Conservation (phyloP, 2,329 filamentous ascomycete species). For the Verticillium longisporum region DNA sequence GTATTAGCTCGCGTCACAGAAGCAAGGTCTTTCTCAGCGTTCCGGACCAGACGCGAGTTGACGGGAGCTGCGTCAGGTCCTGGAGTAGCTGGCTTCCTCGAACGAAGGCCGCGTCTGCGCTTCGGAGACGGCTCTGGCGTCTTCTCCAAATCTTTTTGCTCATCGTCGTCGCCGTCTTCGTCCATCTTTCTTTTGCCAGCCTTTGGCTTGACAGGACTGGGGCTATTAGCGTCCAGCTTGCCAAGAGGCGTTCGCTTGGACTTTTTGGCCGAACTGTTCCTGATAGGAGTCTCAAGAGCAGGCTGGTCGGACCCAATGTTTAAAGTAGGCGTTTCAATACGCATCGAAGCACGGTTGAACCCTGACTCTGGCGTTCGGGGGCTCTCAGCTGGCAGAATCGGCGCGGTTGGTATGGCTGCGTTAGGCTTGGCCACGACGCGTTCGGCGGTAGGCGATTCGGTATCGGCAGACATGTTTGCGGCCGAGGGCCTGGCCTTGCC, state of each 20-base stretch:
- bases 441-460: background rate
- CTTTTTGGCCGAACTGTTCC: conserved; percentile 8
- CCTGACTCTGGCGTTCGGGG: background rate
- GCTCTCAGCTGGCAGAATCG: background rate
- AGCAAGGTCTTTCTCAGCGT: conserved; percentile 33
- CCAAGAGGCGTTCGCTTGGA: conserved; percentile 22
- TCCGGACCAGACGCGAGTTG: conserved; percentile 15
- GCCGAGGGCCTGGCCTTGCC: background rate
- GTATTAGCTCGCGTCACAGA: conserved; percentile 35
- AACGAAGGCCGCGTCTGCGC: conserved; percentile 8
- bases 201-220: conserved; percentile 24
- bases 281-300: conserved; percentile 5
- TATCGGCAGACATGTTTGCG: background rate
- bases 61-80: background rate
- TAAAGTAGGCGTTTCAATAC: background rate
- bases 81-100: conserved; percentile 6
- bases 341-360: background rate
- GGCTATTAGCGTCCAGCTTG: conserved; percentile 28
- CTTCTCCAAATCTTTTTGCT: conserved; percentile 9
- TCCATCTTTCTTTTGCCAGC: conserved; percentile 25
- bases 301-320: background rate
- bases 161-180: conserved; percentile 5
- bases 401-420: too few relatives aligned
- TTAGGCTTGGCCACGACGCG: background rate
- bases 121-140: background rate